A percentile compares a stretch with the other conserved stretches of the same genome.
phyloP scores from a whole-genome alignment of 2,329 filamentous ascomycete genomes.

The Phaeomoniella chlamydospora region DNA sequence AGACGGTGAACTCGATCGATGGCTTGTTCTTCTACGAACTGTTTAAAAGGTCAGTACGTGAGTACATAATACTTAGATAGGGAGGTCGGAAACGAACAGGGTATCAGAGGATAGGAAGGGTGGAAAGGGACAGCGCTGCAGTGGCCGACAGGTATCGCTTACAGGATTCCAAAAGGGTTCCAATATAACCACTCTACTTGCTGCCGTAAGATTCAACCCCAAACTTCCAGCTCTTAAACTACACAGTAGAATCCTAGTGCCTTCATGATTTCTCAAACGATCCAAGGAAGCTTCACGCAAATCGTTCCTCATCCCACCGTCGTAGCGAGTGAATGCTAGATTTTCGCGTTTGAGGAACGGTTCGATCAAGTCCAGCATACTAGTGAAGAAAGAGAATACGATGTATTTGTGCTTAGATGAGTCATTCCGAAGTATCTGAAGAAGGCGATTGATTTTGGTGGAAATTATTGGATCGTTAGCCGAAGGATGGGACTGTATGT shows the following conservation, averaged over 20 bases:
- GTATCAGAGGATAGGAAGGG: slow-evolving; percentile 10
- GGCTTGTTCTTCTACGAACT: slow-evolving; percentile 96
- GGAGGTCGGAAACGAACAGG: not conserved
- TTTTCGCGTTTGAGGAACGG: slow-evolving; percentile 67
- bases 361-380: slow-evolving; percentile 92
- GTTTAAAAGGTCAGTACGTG: too few relatives aligned
- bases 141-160: slow-evolving; percentile 22
- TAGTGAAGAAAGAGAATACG: slow-evolving; percentile 96
- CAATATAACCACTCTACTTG: slow-evolving; percentile 81
- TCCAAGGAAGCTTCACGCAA: slow-evolving; percentile 74
- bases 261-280: slow-evolving; percentile 57
- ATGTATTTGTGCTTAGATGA: slow-evolving; percentile 83
- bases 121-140: slow-evolving; percentile 5
- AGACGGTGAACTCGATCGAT: slow-evolving; percentile 98
- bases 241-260: slow-evolving; percentile 73
- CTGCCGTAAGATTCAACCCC: slow-evolving; percentile 86
- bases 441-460: slow-evolving; percentile 80
- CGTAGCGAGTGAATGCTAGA: slow-evolving; percentile 76
- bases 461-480: slow-evolving; percentile 38
- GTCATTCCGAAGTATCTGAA: slow-evolving; percentile 68
- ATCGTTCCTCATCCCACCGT: slow-evolving; percentile 90
- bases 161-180: slow-evolving; percentile 98
- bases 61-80: slow-evolving; percentile 7
- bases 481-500: slow-evolving; percentile 32
- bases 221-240: slow-evolving; percentile 87